A percentile compares a stretch with the other conserved stretches of the same genome.
Evolutionary conservation across 345 rosid species (phyloP).

Genomic region (Gossypium arboreum): DNA sequence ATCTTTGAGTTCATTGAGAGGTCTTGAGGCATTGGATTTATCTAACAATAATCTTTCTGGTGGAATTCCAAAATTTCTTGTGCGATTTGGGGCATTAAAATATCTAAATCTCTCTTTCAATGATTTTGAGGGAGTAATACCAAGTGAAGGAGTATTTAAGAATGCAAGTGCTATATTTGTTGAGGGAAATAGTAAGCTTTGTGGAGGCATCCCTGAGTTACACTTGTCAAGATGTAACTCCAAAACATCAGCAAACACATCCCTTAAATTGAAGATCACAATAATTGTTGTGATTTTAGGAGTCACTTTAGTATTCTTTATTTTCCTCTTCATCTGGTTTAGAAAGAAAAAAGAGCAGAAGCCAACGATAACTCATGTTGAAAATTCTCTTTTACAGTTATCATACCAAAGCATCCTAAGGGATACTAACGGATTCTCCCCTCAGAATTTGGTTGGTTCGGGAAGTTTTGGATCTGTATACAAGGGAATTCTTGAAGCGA

Average conservation of each 20-base stretch:
- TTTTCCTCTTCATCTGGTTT: neutral
- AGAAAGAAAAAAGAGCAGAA: neutral
- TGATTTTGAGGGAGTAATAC: slow-evolving; percentile 22
- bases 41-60: slow-evolving; percentile 14
- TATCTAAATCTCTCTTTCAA: slow-evolving; percentile 26
- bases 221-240: slow-evolving; percentile 19
- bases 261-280: slow-evolving; percentile 4
- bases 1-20: neutral
- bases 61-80: slow-evolving; percentile 5
- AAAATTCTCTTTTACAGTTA: neutral
- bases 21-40: neutral
- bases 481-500: neutral
- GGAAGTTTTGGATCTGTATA: neutral
- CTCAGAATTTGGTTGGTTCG: neutral
- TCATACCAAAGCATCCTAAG: neutral
- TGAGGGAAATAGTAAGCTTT: slow-evolving; percentile 20
- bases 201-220: slow-evolving; percentile 17
- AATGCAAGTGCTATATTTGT: slow-evolving; percentile 17
- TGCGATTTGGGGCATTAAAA: neutral
- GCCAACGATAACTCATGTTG: neutral
- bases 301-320: neutral
- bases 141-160: slow-evolving; percentile 24
- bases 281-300: neutral
- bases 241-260: neutral
- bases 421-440: neutral